Evolutionary conservation across 176 grass and related monocot genomes (phyloP).

Genomic region (Aegilops tauschii): DNA sequence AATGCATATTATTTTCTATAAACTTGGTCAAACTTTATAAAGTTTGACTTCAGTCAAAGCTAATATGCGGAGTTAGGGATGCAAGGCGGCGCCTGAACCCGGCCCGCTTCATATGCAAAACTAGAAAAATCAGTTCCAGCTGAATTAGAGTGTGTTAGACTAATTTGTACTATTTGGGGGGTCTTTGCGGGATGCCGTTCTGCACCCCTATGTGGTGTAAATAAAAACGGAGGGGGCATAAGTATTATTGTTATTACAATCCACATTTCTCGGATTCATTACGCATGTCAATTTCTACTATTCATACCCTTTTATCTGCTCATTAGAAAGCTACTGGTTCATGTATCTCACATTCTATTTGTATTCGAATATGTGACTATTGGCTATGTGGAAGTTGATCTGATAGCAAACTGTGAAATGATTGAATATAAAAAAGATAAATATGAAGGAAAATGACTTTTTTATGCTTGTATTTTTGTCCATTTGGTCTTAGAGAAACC

Average conservation of each 20-base stretch:
- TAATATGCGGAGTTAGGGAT: too few relatives aligned
- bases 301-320: neutral
- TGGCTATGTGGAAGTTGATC: neutral
- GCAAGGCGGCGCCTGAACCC: too few relatives aligned
- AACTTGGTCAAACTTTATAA: too few relatives aligned
- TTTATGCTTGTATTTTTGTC: conserved; percentile 11
- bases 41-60: neutral
- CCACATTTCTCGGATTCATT: neutral
- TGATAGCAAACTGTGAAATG: conserved; percentile 1
- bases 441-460: neutral
- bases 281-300: neutral
- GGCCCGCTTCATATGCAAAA: too few relatives aligned
- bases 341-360: neutral
- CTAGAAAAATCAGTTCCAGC: too few relatives aligned
- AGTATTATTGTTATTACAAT: neutral
- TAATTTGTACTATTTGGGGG: too few relatives aligned
- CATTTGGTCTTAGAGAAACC: conserved; percentile 68
- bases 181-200: too few relatives aligned
- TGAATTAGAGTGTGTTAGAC: too few relatives aligned
- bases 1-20: too few relatives aligned
- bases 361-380: neutral
- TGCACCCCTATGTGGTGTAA: too few relatives aligned
- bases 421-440: conserved; percentile 3
- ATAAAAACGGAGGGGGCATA: too few relatives aligned
- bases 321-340: neutral